Percentiles rank a stretch among this genome's conserved stretches.
Conservation (phyloP, 176 grass and related monocot species). For the Hordeum vulgare region DNA sequence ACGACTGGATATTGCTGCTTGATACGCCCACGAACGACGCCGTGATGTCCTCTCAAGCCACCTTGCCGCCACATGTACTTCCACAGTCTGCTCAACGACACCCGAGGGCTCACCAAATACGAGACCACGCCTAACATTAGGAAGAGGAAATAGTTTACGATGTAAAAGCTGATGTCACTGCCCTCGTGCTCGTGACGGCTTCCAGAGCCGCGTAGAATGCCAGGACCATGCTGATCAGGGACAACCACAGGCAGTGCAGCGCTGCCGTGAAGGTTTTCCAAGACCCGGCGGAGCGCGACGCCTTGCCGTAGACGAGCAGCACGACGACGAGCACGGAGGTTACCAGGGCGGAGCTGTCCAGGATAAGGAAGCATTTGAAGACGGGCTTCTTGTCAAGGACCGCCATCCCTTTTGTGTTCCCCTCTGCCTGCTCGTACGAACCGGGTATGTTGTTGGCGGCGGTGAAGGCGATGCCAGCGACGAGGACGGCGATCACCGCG, state of each 20-base stretch:
- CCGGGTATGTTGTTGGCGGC: background rate
- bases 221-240: background rate
- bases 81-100: fast-evolving
- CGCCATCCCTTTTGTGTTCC: background rate
- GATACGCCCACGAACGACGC: background rate
- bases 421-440: background rate
- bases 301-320: background rate
- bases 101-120: fast-evolving
- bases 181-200: background rate
- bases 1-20: background rate
- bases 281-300: background rate
- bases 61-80: background rate
- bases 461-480: background rate
- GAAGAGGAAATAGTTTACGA: fast-evolving
- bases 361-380: background rate
- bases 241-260: background rate
- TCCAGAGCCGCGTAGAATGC: background rate
- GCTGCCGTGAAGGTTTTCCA: background rate
- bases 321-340: background rate
- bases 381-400: fast-evolving
- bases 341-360: background rate
- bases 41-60: background rate
- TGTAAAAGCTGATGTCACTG: fast-evolving
- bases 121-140: background rate
- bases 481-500: background rate